Evolutionary conservation across 345 rosid genomes (phyloP).

Genomic region (Bretschneidera sinensis): DNA sequence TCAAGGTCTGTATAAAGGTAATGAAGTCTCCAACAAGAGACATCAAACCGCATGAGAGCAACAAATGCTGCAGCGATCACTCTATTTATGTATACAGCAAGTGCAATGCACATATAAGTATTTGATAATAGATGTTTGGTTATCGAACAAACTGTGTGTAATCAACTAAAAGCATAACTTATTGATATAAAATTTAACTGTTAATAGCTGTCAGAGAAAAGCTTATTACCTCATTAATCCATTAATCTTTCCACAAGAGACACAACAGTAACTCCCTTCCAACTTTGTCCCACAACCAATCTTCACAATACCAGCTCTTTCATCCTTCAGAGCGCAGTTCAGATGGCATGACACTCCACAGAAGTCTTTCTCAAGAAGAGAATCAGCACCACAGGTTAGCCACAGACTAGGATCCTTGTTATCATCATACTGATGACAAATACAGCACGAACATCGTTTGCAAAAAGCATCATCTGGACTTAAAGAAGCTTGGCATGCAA

Average conservation of each 20-base stretch:
- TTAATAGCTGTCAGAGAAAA: neutral
- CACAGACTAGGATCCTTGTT: conserved; percentile 88
- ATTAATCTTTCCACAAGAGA: conserved; percentile 60
- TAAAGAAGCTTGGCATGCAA: conserved; percentile 58
- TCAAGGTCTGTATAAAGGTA: no score
- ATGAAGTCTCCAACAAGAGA: no score
- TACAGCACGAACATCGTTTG: conserved; percentile 82
- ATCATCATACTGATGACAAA: conserved; percentile 67
- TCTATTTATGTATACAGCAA: no score
- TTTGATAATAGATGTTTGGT: neutral
- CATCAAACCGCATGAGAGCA: no score
- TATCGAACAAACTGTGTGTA: neutral
- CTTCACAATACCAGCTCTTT: conserved; percentile 49
- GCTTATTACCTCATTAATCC: conserved; percentile 44
- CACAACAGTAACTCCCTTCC: conserved; percentile 63
- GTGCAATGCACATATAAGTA: neutral
- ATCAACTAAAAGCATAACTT: no score
- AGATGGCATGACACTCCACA: conserved; percentile 80
- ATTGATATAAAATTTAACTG: no score
- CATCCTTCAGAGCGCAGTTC: conserved; percentile 53
- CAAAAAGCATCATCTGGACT: conserved; percentile 49
- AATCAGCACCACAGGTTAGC: conserved; percentile 66
- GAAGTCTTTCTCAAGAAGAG: conserved; percentile 33
- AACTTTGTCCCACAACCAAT: conserved; percentile 29
- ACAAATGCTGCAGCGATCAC: no score